phyloP scores from a whole-genome alignment of 371 early-diverging fungal species.

The Catenaria anguillulae region DNA sequence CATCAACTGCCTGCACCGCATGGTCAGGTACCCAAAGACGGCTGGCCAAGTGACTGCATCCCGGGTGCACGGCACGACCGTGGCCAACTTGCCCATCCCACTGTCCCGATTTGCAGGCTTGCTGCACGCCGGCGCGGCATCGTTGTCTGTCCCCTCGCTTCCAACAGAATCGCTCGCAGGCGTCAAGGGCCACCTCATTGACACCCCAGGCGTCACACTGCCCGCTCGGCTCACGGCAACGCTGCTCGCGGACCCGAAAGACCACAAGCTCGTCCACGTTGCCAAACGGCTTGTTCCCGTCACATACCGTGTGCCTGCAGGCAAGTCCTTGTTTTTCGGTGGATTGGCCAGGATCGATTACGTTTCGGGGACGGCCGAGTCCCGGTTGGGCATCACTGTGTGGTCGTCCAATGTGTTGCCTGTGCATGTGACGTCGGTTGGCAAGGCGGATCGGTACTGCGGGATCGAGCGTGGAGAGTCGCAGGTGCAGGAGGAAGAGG shows the following conservation, averaged over 20 bases:
- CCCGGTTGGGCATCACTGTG: background rate
- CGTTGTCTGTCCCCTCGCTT: background rate
- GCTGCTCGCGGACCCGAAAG: background rate
- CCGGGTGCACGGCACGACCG: background rate
- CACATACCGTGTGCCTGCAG: background rate
- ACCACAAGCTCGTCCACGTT: background rate
- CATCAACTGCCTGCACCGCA: slow-evolving; percentile 5
- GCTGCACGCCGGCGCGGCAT: background rate
- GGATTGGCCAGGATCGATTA: background rate
- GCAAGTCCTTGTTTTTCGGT: slow-evolving; percentile 2
- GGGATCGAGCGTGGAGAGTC: background rate
- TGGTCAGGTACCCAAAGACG: background rate
- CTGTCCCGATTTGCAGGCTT: background rate
- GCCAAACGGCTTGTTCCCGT: background rate
- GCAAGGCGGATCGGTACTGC: background rate
- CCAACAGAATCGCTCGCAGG: no score
- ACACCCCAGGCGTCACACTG: slow-evolving; percentile 3
- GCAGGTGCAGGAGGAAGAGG: background rate
- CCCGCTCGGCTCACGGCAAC: background rate
- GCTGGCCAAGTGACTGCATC: background rate
- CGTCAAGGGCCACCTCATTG: background rate
- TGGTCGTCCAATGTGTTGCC: background rate
- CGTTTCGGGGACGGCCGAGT: background rate
- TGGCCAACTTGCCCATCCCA: slow-evolving; percentile 2
- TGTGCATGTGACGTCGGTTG: background rate